Conservation (phyloP, 2,329 filamentous ascomycete genomes). For the Neopestalotiopsis rosae region DNA sequence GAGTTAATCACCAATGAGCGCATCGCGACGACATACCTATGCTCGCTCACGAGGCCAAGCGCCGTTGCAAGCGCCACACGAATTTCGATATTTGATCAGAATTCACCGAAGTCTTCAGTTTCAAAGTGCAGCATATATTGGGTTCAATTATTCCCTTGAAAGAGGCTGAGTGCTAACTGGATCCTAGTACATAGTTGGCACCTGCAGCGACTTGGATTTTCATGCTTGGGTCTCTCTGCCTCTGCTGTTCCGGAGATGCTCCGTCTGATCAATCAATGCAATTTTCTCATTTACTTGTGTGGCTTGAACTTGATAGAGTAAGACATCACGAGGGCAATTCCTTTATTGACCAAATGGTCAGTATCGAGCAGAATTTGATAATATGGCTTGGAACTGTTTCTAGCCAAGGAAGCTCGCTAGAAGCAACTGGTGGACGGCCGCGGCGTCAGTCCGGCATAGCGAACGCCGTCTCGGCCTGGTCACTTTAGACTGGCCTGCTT, state of each 20-base stretch:
- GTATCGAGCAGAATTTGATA: not conserved
- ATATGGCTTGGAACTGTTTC: not conserved
- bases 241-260: not conserved
- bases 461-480: not conserved
- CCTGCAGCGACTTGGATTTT: too few species aligned
- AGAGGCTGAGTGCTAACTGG: too few species aligned
- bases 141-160: too few species aligned
- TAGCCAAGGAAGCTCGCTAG: not conserved
- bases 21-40: not conserved
- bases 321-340: not conserved
- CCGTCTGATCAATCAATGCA: not conserved
- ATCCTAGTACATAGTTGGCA: too few species aligned
- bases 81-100: not conserved
- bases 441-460: not conserved
- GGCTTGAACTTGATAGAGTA: too few species aligned
- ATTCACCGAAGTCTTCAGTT: not conserved
- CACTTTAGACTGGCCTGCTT: slow-evolving; percentile 8
- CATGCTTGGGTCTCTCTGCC: too few species aligned
- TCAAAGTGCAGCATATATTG: too few species aligned
- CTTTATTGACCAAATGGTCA: not conserved
- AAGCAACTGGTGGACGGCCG: not conserved
- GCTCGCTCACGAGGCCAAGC: slow-evolving; percentile 5
- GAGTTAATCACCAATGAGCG: slow-evolving; percentile 3
- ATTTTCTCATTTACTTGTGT: not conserved
- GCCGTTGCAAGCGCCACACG: not conserved